Evolutionary conservation across 306 rosid genomes (phyloP), one percentile per base, ranked within the genome.

Genomic region (Citrullus colocynthis): DNA sequence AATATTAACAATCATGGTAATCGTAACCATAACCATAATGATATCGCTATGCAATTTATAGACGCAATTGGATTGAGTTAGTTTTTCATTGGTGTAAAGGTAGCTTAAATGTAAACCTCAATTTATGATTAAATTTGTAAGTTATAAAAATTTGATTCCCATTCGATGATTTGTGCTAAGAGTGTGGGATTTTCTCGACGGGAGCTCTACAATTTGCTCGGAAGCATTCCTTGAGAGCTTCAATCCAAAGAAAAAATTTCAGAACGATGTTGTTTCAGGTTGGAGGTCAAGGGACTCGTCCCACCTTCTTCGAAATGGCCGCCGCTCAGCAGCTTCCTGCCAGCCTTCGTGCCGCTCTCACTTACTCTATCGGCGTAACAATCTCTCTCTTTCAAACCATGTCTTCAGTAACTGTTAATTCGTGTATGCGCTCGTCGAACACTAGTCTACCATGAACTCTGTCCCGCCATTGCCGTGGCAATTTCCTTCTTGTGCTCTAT

Each of bases 301-400:
- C 98, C 79, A 95, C 98, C 61, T 95, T 95, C 96, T 95, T 95
- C 84, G 98, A 95, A 91, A 95, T 95, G 98, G 96, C 97, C 66
- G 98, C 98, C 42, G 97, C 98, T 18, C 96, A 95, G 62, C 97
- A 92, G 78, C 98, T 95, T 59, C 98, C 97, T 0, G 88, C 90
- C 34, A 95, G 98, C 59, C 97, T 95, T 71, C 97, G 98, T 51
- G 91, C 85, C 45, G 98, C 98, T 54, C 89, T 95, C 12, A 86
- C 96, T 12, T 95, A 95, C 78, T 95, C 98, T 44, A 42, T 95
- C 58, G 98, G 97, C 20, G 97, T 95, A 90, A 41, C 75, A 67
- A 7, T 57, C 15, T 60, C 58, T 42, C 15, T 60, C 58, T 77
- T 57, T 30, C 34, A 36, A 36, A 36, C 11, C 32, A 77, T 41